phyloP scores from a whole-genome alignment of 2,329 filamentous ascomycete species.

The Rutstroemia sp. region DNA sequence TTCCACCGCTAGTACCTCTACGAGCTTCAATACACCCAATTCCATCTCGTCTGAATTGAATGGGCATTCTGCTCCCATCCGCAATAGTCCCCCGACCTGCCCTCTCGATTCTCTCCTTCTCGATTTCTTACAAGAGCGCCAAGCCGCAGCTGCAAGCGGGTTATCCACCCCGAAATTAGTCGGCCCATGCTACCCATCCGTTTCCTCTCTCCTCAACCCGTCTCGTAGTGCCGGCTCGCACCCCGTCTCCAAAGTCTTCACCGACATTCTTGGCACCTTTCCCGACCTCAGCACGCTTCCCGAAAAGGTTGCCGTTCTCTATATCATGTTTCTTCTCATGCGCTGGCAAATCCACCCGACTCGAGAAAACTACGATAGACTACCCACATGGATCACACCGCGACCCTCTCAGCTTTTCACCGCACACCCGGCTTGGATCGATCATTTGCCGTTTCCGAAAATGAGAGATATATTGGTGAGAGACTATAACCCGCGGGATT shows the following conservation, averaged over 20 bases:
- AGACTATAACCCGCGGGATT: slow-evolving; percentile 40
- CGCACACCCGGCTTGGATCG: slow-evolving; percentile 73
- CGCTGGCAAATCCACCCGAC: slow-evolving; percentile 79
- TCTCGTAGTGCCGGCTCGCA: slow-evolving; percentile 56
- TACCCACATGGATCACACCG: slow-evolving; percentile 69
- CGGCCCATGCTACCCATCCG: slow-evolving; percentile 72
- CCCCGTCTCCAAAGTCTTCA: slow-evolving; percentile 76
- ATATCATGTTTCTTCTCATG: slow-evolving; percentile 82
- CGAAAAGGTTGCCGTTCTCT: slow-evolving; percentile 74
- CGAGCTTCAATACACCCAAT: slow-evolving; percentile 22
- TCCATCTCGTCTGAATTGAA: slow-evolving; percentile 22
- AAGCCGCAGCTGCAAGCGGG: slow-evolving; percentile 58
- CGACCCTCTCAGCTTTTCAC: slow-evolving; percentile 56
- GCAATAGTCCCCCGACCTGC: slow-evolving; percentile 62
- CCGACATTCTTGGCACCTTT: slow-evolving; percentile 78
- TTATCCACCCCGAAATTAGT: slow-evolving; percentile 57
- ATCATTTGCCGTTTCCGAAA: slow-evolving; percentile 70
- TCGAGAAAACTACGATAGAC: slow-evolving; percentile 66
- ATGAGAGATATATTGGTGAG: slow-evolving; percentile 63
- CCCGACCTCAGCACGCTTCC: slow-evolving; percentile 71
- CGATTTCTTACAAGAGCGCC: slow-evolving; percentile 67
- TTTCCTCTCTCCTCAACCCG: slow-evolving; percentile 71
- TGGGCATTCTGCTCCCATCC: slow-evolving; percentile 33
- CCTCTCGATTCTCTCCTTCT: slow-evolving; percentile 73
- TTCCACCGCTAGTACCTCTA: slow-evolving; percentile 16